Percentiles rank a stretch among this genome's conserved stretches.
Evolutionary conservation across 805 yeast species (phyloP).

Genomic region (Schizosaccharomyces osmophilus): DNA sequence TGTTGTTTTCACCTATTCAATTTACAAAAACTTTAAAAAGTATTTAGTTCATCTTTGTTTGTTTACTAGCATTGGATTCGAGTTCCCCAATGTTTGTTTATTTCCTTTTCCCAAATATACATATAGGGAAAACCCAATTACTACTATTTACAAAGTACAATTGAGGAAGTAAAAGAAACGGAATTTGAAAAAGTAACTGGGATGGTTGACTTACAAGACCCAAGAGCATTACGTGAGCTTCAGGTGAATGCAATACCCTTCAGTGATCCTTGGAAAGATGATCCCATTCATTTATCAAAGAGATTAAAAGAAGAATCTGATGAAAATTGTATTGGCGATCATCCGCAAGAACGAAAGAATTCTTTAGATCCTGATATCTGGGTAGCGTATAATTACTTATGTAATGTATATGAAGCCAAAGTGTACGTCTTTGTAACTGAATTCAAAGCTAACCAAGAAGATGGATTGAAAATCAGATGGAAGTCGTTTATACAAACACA

Average conservation of each 20-base stretch:
- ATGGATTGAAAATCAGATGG: neutral
- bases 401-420: neutral
- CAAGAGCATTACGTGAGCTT: neutral
- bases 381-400: neutral
- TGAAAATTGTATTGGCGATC: no score
- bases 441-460: neutral
- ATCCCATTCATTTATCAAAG: neutral
- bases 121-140: no score
- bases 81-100: no score
- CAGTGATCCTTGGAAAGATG: neutral
- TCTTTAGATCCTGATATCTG: neutral
- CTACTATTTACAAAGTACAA: no score
- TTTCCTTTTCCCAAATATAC: no score
- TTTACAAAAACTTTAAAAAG: no score
- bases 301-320: no score
- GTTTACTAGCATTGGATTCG: no score
- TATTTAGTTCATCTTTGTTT: no score
- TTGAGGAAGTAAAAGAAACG: no score
- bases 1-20: no score
- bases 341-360: no score
- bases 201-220: neutral
- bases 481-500: neutral
- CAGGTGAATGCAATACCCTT: neutral
- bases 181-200: neutral
- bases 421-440: neutral